These are phyloP conservation scores for Serendipita sp. DNA, from an alignment of 1,284 basidiomycete genomes.

Conservation along the genomic window DNA sequence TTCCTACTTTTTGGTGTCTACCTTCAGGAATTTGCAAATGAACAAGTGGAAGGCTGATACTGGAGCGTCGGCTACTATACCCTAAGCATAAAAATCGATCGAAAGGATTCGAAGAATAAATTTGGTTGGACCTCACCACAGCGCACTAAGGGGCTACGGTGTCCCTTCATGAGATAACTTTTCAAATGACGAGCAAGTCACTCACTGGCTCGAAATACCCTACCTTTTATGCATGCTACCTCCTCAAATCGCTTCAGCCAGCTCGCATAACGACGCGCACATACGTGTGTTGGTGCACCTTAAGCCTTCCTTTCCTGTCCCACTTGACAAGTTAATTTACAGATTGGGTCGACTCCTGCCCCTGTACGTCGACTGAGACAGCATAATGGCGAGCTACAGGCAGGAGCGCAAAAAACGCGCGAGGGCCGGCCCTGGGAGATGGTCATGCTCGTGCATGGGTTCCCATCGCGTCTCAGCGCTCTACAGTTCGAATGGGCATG, in stretches of 20 bases:
- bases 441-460: constrained; percentile 80
- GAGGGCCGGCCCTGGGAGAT: constrained; percentile 72
- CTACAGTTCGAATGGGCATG: constrained; percentile 89
- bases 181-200: not conserved
- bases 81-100: too few species aligned
- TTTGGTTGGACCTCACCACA: too few species aligned
- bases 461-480: constrained; percentile 73
- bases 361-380: constrained; percentile 68
- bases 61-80: too few species aligned
- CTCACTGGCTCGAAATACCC: constrained; percentile 25
- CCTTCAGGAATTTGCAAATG: too few species aligned
- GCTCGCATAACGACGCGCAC: constrained; percentile 34
- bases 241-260: constrained; percentile 55
- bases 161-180: too few species aligned
- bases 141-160: too few species aligned
- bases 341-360: constrained; percentile 74
- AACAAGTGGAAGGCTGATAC: too few species aligned
- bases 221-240: constrained; percentile 78
- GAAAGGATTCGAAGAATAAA: too few species aligned
- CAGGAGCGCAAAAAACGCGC: constrained; percentile 65
- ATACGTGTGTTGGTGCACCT: constrained; percentile 24
- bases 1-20: too few species aligned
- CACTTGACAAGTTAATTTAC: constrained; percentile 18
- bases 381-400: constrained; percentile 69
- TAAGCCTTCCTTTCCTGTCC: not conserved